Percentiles rank a stretch among this genome's conserved stretches.
Evolutionary conservation across 768 basidiomycete species (phyloP).

Genomic region (Favolaschia claudopus): DNA sequence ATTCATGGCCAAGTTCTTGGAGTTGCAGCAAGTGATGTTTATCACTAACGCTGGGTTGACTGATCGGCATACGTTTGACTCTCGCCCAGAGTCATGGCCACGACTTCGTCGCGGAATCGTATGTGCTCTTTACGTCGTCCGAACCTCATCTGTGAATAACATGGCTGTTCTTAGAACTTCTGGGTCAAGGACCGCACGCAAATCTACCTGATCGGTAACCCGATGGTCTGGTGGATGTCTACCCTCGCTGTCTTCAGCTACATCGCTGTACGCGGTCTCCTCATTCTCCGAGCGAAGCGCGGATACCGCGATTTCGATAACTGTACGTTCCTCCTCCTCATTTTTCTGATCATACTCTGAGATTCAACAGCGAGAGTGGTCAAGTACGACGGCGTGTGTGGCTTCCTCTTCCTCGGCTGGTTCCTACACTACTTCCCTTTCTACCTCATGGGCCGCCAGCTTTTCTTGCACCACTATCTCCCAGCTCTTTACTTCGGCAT

Average conservation of each 20-base stretch:
- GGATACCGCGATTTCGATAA: constrained; percentile 93
- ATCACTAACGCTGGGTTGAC: constrained; percentile 95
- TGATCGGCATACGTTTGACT: constrained; percentile 94
- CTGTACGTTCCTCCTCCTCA: constrained; percentile 59
- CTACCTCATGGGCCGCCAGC: constrained; percentile 95
- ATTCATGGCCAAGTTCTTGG: constrained; percentile 90
- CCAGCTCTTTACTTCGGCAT: constrained; percentile 96
- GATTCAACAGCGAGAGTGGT: constrained; percentile 74
- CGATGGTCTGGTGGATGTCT: constrained; percentile 91
- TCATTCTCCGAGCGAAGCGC: constrained; percentile 89
- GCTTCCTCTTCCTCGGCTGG: constrained; percentile 94
- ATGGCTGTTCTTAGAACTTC: constrained; percentile 73
- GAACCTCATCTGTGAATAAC: constrained; percentile 12
- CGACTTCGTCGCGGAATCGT: constrained; percentile 91
- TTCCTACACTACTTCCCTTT: constrained; percentile 94
- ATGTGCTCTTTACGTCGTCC: constrained; percentile 40
- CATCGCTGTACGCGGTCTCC: constrained; percentile 70
- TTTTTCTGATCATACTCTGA: background rate
- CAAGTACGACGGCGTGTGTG: constrained; percentile 91
- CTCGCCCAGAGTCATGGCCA: constrained; percentile 94
- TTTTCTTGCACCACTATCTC: constrained; percentile 98
- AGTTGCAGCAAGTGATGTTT: constrained; percentile 97
- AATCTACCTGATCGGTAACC: constrained; percentile 95
- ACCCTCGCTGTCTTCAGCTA: constrained; percentile 77
- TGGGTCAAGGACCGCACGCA: constrained; percentile 98